phyloP scores from a whole-genome alignment of 805 yeast species.

The Kluyveromyces nonfermentans region DNA sequence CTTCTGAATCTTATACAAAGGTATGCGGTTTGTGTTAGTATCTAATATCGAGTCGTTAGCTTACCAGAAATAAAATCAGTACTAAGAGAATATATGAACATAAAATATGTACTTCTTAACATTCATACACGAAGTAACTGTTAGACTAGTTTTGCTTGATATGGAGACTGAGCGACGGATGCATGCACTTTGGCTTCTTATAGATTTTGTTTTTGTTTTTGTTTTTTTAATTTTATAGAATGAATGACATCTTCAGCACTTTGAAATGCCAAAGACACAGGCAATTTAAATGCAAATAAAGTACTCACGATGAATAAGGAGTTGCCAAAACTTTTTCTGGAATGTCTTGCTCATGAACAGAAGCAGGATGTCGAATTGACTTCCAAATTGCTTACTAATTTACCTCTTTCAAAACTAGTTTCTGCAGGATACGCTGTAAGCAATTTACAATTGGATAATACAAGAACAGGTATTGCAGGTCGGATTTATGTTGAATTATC shows the following conservation, averaged over 20 bases:
- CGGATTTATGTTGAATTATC: slow-evolving; percentile 50
- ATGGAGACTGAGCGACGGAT: no score
- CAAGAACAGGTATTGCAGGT: slow-evolving; percentile 76
- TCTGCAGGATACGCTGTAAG: slow-evolving; percentile 65
- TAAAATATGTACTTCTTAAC: not conserved
- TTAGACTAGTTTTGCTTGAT: no score
- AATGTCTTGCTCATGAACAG: slow-evolving; percentile 39
- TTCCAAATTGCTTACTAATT: slow-evolving; percentile 33
- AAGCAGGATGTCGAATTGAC: slow-evolving; percentile 44
- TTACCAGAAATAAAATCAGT: not conserved
- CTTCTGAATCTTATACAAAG: not conserved
- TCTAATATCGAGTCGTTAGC: not conserved
- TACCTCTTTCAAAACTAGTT: slow-evolving; percentile 59
- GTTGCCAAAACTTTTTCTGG: slow-evolving; percentile 32
- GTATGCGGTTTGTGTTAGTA: not conserved
- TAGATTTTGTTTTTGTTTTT: no score
- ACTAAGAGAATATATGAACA: not conserved
- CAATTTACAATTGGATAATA: slow-evolving; percentile 50
- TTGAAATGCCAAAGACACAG: no score
- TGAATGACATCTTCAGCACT: no score
- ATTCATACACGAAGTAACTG: not conserved
- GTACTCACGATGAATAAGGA: slow-evolving; percentile 18
- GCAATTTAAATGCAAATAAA: no score
- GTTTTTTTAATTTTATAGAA: no score
- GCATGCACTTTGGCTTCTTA: no score